Percentiles rank a stretch among this genome's conserved stretches.
phyloP scores from a whole-genome alignment of 129 eudicot genomes.

The Heracleum sosnowskyi region DNA sequence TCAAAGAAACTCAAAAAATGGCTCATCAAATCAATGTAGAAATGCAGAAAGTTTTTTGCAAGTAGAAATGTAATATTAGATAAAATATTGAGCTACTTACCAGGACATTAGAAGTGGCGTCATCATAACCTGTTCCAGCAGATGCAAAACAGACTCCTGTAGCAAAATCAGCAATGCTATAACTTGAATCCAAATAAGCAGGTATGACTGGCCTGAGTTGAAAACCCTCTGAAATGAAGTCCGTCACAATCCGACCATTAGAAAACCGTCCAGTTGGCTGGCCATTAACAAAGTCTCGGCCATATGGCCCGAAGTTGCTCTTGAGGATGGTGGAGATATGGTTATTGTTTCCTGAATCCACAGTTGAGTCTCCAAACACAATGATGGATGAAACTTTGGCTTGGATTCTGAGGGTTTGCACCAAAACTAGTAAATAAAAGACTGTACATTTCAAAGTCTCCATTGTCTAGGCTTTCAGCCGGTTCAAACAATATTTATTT shows the following conservation, averaged over 20 bases:
- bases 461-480: neutral
- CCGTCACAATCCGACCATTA: constrained; percentile 75
- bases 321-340: constrained; percentile 40
- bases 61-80: neutral
- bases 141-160: constrained; percentile 92
- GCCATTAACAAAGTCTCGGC: constrained; percentile 64
- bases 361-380: constrained; percentile 86
- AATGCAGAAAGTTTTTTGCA: neutral
- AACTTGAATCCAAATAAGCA: constrained; percentile 65
- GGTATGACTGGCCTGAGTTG: constrained; percentile 60
- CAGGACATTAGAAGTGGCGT: constrained; percentile 58
- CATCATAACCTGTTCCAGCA: constrained; percentile 85
- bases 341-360: constrained; percentile 87
- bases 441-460: constrained; percentile 15
- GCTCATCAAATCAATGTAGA: neutral
- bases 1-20: neutral
- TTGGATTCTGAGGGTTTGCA: constrained; percentile 14
- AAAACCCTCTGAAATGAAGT: constrained; percentile 74
- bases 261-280: constrained; percentile 73
- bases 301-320: constrained; percentile 82
- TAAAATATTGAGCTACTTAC: constrained; percentile 33
- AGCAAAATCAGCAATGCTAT: constrained; percentile 54
- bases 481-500: neutral
- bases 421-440: constrained; percentile 18
- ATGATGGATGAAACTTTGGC: constrained; percentile 61